Evolutionary conservation across 2,329 filamentous ascomycete species (phyloP).

Genomic region (Fusarium compactum): DNA sequence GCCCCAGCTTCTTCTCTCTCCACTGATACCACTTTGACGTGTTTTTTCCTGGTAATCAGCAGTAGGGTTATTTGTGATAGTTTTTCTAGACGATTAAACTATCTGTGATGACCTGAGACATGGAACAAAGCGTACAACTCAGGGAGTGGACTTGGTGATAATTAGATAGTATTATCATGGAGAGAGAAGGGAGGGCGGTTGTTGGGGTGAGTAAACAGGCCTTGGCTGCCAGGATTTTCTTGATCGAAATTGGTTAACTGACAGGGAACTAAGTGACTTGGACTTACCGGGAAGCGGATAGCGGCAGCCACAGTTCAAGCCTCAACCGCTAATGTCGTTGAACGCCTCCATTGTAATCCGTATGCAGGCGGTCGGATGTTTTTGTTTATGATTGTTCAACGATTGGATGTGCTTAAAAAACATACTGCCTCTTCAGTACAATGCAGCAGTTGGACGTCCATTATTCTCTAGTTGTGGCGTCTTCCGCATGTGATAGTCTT

Average conservation of each 20-base stretch:
- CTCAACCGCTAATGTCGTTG: constrained; percentile 27
- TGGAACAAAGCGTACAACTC: constrained; percentile 12
- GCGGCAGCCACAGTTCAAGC: constrained; percentile 32
- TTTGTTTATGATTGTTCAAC: constrained; percentile 4
- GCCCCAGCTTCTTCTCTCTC: constrained; percentile 12
- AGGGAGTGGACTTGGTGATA: background rate
- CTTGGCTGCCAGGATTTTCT: background rate
- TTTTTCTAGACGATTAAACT: background rate
- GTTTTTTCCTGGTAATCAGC: constrained; percentile 5
- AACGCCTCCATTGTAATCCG: background rate
- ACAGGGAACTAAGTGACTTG: background rate
- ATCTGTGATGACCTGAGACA: constrained; percentile 7
- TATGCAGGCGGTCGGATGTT: background rate
- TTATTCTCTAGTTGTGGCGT: constrained; percentile 11
- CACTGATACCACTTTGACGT: constrained; percentile 5
- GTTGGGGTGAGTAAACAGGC: constrained; percentile 24
- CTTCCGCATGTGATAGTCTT: constrained; percentile 27
- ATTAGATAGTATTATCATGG: background rate
- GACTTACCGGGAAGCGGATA: constrained; percentile 25
- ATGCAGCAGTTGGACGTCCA: background rate
- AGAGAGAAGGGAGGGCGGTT: constrained; percentile 3
- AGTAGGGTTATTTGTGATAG: background rate
- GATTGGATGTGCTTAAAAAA: background rate
- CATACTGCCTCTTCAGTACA: constrained; percentile 8
- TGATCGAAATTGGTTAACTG: constrained; percentile 7